Base-by-base conservation (phyloP, 2,329 filamentous ascomycete species). In the Fusarium pseudograminearum region DNA sequence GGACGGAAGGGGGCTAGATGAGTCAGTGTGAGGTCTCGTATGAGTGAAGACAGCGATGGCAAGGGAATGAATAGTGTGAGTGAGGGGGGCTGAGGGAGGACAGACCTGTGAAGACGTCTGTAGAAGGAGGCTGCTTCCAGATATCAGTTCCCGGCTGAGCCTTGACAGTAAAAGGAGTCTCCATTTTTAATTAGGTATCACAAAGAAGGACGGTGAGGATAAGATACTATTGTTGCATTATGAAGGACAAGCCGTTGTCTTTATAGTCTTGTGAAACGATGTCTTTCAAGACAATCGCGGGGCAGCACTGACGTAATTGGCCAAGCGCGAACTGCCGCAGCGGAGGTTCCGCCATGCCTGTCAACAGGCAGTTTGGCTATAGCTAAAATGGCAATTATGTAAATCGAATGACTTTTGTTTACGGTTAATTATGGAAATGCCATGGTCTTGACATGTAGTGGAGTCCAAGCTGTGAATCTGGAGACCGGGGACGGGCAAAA, bases 51-150 rank as follows among this genome's bases (percentile, higher is more conserved):
- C 10, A 30, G 28, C 28, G 28, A 30, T 5, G 5, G 28, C 10
- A 12, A 12, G 2, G 28, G 28, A 11, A 30, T 30, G 28, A 30
- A 30, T 30, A 8, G 9, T 44, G 33, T 20, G 40, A 40, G 50
- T 50, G 40, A 36, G 45, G 47, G 46, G 45, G 56, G 18, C 20
- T 42, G 16, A 12, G n/a, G 20, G 46, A 40, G 4, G n/a, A 59
- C 53, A 58, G 74, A 85, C 85, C 90, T 73, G 86, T 91, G 82
- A 92, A 93, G 69, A 86, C 82, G 61, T 89, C 83, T 16, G 85
- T 87, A n/a, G 83, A 80, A 0, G 91, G 90, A 1, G 90, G 89
- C 77, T 93, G 93, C 77, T 90, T 89, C 92, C 92, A 95, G 76
- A 94, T 87, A 78, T 94, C 92, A 36, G 91, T 93, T 33, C 83